Evolutionary conservation across 352 stramenopile genomes (phyloP).

Genomic region (Phytophthora pini): DNA sequence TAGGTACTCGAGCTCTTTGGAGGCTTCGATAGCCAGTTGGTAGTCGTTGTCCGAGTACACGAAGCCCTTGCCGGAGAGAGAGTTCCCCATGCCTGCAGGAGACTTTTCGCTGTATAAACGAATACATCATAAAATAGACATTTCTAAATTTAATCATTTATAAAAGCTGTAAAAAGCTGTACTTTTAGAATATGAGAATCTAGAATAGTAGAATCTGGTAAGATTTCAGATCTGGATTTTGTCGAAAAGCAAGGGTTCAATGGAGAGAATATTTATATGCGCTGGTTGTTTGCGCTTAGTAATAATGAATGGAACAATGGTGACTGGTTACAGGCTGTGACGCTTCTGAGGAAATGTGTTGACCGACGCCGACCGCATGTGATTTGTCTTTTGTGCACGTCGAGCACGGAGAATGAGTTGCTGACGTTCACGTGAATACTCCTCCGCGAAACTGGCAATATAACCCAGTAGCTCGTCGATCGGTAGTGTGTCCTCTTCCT

Average conservation of each 20-base stretch:
- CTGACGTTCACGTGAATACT: slow-evolving; percentile 64
- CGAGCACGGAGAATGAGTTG: slow-evolving; percentile 44
- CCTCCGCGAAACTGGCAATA: slow-evolving; percentile 67
- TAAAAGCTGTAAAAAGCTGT: too few relatives aligned
- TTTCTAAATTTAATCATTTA: too few relatives aligned
- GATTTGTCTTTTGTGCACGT: slow-evolving; percentile 19
- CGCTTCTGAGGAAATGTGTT: slow-evolving; percentile 24
- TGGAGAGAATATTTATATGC: slow-evolving; percentile 22
- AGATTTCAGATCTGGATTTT: too few relatives aligned
- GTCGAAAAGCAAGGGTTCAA: too few relatives aligned
- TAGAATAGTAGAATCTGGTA: too few relatives aligned
- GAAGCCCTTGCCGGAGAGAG: slow-evolving; percentile 22
- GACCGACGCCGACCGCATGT: slow-evolving; percentile 11
- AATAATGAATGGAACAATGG: slow-evolving; percentile 19
- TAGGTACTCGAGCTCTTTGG: slow-evolving; percentile 81
- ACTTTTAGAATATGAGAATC: too few relatives aligned
- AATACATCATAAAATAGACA: too few relatives aligned
- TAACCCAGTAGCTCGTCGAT: slow-evolving; percentile 71
- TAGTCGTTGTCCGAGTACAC: slow-evolving; percentile 76
- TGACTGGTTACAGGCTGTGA: slow-evolving; percentile 34
- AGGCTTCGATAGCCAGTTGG: slow-evolving; percentile 82
- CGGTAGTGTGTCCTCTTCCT: slow-evolving; percentile 70
- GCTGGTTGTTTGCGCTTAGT: slow-evolving; percentile 1
- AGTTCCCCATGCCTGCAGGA: slow-evolving; percentile 12
- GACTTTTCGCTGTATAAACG: too few relatives aligned